Conservation (phyloP, 345 rosid genomes). For the Bruguiera parviflora region DNA sequence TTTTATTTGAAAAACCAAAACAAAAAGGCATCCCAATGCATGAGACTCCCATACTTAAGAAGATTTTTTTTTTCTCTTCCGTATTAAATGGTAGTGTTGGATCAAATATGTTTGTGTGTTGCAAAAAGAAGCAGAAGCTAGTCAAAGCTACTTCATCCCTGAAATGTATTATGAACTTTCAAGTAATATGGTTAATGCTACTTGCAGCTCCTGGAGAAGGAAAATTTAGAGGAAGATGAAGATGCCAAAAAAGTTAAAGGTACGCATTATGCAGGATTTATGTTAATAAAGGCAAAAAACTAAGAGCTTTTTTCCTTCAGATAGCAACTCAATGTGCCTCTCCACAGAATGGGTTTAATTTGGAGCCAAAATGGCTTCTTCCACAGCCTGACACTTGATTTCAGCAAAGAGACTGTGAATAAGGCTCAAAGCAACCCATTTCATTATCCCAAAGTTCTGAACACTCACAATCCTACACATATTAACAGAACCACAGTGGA, state of each 20-base stretch:
- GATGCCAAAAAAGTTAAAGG: conserved; percentile 37
- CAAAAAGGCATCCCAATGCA: too few species aligned
- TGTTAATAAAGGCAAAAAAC: neutral
- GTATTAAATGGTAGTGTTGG: neutral
- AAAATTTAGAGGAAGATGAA: conserved; percentile 37
- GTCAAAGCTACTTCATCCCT: neutral
- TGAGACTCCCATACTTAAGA: neutral
- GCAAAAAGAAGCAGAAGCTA: conserved; percentile 2
- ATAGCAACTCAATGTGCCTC: neutral
- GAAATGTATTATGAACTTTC: conserved; percentile 7
- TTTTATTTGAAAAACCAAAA: too few species aligned
- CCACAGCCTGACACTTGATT: too few species aligned
- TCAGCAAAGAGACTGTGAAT: too few species aligned
- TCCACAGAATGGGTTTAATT: neutral
- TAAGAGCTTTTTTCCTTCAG: neutral
- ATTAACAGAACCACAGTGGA: too few species aligned
- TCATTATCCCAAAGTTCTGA: too few species aligned
- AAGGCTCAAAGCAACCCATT: too few species aligned
- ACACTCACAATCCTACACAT: too few species aligned
- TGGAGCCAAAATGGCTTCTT: too few species aligned
- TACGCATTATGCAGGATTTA: conserved; percentile 20
- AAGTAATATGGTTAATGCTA: conserved; percentile 15
- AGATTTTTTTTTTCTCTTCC: conserved; percentile 4
- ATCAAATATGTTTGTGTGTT: conserved; percentile 2
- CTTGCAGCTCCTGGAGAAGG: conserved; percentile 53